Conservation (phyloP, 2,329 filamentous ascomycete genomes). For the Neophaeococcomyces mojaviensis region DNA sequence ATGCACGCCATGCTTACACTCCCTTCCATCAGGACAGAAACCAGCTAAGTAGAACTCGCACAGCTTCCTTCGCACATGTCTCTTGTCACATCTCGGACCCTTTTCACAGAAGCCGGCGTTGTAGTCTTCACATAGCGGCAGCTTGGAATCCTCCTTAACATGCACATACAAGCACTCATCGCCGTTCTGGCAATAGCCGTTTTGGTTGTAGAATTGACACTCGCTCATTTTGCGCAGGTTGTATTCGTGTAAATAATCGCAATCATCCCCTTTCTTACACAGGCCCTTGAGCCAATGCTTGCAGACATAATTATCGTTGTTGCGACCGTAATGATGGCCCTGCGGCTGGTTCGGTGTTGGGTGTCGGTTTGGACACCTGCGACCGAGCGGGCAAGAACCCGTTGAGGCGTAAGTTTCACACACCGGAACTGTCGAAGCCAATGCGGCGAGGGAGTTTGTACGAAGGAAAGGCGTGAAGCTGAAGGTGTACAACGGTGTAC, state of each 20-base stretch:
- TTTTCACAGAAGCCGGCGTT: conserved; percentile 91
- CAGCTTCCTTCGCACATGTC: conserved; percentile 73
- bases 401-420: conserved; percentile 74
- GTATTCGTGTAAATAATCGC: conserved; percentile 98
- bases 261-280: conserved; percentile 94
- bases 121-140: conserved; percentile 81
- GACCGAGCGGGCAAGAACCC: conserved; percentile 79
- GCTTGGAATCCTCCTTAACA: conserved; percentile 71
- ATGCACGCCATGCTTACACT: conserved; percentile 74
- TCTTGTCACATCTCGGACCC: conserved; percentile 77
- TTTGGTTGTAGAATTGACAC: conserved; percentile 91
- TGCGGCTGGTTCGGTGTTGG: conserved; percentile 38
- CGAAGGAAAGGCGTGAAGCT: conserved; percentile 80
- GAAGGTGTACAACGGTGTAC: conserved; percentile 57
- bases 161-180: conserved; percentile 94
- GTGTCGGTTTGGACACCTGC: conserved; percentile 80
- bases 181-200: conserved; percentile 91
- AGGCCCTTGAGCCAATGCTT: conserved; percentile 97
- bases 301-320: conserved; percentile 64
- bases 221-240: conserved; percentile 97
- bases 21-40: conserved; percentile 78
- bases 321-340: conserved; percentile 25
- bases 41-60: conserved; percentile 85
- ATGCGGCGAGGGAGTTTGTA: conserved; percentile 73
- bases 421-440: conserved; percentile 68